These are phyloP conservation scores for Glycine latifolia DNA, from an alignment of 306 rosid species.

Conservation along the genomic window DNA sequence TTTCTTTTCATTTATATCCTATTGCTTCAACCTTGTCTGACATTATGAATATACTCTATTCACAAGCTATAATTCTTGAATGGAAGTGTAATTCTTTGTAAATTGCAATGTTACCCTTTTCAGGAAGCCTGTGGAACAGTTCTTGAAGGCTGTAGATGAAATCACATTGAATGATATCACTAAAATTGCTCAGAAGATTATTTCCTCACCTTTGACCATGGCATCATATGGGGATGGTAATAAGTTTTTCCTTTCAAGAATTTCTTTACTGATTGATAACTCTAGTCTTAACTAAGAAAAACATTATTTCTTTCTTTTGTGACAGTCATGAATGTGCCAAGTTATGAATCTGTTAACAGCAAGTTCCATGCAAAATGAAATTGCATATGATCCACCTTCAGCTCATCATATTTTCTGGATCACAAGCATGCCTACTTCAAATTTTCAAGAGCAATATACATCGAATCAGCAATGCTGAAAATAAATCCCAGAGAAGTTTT, in stretches of 20 bases:
- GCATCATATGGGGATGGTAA: slow-evolving; percentile 94
- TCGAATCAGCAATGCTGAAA: slow-evolving; percentile 42
- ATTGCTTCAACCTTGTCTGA: not conserved
- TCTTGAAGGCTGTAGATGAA: slow-evolving; percentile 82
- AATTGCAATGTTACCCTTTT: slow-evolving; percentile 19
- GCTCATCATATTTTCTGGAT: slow-evolving; percentile 24
- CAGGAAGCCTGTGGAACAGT: slow-evolving; percentile 92
- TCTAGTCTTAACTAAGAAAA: not conserved
- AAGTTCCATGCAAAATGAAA: slow-evolving; percentile 75
- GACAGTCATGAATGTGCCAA: slow-evolving; percentile 85
- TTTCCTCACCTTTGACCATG: slow-evolving; percentile 95
- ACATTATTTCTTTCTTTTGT: not conserved
- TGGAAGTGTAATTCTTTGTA: slow-evolving; percentile 13
- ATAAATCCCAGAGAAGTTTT: slow-evolving; percentile 50
- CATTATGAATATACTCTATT: not conserved
- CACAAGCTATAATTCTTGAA: not conserved
- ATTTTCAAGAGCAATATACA: slow-evolving; percentile 42
- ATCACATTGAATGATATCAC: slow-evolving; percentile 77
- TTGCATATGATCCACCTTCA: not conserved
- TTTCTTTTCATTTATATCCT: not conserved
- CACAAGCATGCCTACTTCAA: slow-evolving; percentile 3
- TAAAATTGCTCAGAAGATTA: slow-evolving; percentile 67
- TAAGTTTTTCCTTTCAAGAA: not conserved
- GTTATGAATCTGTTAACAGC: slow-evolving; percentile 76
- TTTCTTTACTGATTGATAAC: slow-evolving; percentile 4